Evolutionary conservation across 2,329 filamentous ascomycete genomes (phyloP).

Genomic region (Fusarium solani-melongenae): DNA sequence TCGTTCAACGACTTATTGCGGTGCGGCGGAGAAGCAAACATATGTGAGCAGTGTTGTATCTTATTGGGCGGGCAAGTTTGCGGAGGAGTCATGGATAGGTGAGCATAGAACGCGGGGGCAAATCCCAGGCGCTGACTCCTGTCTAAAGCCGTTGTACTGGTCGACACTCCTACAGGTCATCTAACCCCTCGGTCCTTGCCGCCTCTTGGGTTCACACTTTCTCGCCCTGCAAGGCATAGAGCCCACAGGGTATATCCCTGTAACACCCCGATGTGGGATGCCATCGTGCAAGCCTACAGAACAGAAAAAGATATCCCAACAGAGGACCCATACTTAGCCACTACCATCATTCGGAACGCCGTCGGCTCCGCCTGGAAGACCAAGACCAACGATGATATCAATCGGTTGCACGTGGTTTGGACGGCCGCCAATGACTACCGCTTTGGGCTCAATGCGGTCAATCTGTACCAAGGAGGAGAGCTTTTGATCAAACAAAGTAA

Average conservation of each 20-base stretch:
- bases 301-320: background rate
- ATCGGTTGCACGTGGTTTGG: background rate
- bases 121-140: background rate
- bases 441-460: background rate
- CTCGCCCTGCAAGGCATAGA: background rate
- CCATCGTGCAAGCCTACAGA: background rate
- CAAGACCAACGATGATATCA: background rate
- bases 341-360: background rate
- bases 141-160: background rate
- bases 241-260: background rate
- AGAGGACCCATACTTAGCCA: background rate
- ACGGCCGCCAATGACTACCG: background rate
- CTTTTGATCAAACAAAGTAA: background rate
- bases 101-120: background rate
- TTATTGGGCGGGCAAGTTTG: background rate
- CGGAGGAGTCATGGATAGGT: background rate
- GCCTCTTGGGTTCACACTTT: background rate
- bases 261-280: background rate
- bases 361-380: background rate
- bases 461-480: background rate
- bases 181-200: background rate
- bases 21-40: background rate
- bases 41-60: background rate
- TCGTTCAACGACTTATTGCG: background rate
- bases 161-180: background rate